phyloP scores from a whole-genome alignment of 139 green algal species.

The Chlorella sp. region DNA sequence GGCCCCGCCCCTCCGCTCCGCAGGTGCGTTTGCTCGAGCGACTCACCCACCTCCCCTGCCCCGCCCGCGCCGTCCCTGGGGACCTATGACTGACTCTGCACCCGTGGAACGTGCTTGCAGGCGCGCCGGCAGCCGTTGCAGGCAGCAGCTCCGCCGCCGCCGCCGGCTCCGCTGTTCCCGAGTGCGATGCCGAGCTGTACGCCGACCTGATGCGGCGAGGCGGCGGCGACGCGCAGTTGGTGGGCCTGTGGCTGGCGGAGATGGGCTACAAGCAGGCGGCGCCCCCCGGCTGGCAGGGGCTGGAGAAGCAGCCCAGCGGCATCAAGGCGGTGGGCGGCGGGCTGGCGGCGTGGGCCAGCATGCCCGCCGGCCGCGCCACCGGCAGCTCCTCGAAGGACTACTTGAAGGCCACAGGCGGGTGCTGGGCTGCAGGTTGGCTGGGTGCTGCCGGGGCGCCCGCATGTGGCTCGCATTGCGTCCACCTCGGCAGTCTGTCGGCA shows the following conservation, averaged over 20 bases:
- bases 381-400: background rate
- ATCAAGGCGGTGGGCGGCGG: conserved; percentile 23
- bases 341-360: background rate
- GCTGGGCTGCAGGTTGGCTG: background rate
- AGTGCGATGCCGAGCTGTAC: conserved; percentile 28
- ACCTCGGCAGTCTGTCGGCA: too few species aligned
- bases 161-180: background rate
- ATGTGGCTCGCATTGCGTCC: too few species aligned
- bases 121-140: background rate
- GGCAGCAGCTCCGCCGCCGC: background rate
- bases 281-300: background rate
- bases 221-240: conserved; percentile 40
- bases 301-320: conserved; percentile 2
- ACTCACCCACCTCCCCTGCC: too few species aligned
- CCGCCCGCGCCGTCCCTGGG: too few species aligned
- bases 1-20: too few species aligned
- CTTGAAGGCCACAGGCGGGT: background rate
- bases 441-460: background rate
- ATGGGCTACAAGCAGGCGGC: conserved; percentile 37
- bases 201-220: conserved; percentile 48
- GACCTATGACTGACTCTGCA: too few species aligned
- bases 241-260: conserved; percentile 41
- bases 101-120: too few species aligned
- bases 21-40: too few species aligned
- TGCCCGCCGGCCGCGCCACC: background rate